These are phyloP conservation scores for Oryza nivara DNA, from an alignment of 176 grass and related monocot species.

Conservation along the genomic window DNA sequence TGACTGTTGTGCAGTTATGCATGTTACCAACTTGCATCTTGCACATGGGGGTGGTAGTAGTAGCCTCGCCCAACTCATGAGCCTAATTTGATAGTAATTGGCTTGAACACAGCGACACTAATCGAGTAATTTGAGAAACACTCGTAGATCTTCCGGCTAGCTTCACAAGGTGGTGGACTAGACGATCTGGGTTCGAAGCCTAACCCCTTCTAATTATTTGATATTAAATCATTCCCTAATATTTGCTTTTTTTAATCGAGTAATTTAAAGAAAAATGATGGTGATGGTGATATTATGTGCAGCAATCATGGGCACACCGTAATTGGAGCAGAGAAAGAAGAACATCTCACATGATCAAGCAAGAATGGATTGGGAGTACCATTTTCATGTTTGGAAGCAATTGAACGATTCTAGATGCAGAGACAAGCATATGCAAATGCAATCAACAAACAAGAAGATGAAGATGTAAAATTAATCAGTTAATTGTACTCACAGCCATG, in stretches of 20 bases:
- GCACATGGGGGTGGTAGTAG: not conserved
- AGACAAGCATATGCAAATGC: not conserved
- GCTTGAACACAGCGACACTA: not conserved
- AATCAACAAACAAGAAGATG: not conserved
- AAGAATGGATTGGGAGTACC: not conserved
- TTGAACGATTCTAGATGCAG: not conserved
- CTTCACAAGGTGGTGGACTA: too few relatives aligned
- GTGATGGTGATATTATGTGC: not conserved
- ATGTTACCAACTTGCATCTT: constrained; percentile 26
- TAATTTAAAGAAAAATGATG: not conserved
- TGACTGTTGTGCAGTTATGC: not conserved
- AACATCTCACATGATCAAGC: not conserved
- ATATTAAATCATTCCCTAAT: too few relatives aligned
- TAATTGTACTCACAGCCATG: constrained; percentile 36
- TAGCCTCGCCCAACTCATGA: not conserved
- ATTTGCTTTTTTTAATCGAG: not conserved
- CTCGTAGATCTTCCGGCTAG: too few relatives aligned
- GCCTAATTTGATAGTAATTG: constrained; percentile 8
- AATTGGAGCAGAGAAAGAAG: not conserved
- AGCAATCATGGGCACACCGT: not conserved
- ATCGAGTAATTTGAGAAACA: not conserved
- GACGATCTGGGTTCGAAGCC: too few relatives aligned
- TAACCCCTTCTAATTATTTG: too few relatives aligned
- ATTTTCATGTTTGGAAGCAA: not conserved
- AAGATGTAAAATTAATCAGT: not conserved